Percentiles rank a stretch among this genome's conserved stretches.
These are phyloP conservation scores for Mycena vulgaris DNA, from an alignment of 768 basidiomycete species.

Conservation along the genomic window DNA sequence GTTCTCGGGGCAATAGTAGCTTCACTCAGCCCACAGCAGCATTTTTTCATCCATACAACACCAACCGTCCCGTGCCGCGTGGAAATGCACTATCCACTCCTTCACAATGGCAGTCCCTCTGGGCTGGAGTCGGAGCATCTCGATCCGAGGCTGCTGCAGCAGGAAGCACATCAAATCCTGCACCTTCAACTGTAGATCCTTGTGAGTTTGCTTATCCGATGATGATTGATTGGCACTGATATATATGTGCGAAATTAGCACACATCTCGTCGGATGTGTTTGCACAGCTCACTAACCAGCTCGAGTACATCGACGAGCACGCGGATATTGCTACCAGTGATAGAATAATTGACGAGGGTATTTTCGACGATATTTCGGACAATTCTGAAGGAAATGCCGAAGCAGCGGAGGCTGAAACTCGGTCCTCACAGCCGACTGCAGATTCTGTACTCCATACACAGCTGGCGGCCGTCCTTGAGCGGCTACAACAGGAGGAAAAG, in stretches of 20 bases:
- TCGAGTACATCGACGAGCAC: not conserved
- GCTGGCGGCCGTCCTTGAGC: not conserved
- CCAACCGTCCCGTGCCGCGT: not conserved
- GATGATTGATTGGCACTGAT: not conserved
- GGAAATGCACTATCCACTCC: not conserved
- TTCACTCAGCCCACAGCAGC: not conserved
- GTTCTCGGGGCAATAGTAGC: not conserved
- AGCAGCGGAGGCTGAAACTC: not conserved
- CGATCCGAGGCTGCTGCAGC: not conserved
- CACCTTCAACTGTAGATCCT: not conserved
- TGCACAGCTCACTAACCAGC: conserved; percentile 1
- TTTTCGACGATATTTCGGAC: not conserved
- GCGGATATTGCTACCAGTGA: not conserved
- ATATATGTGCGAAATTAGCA: not conserved
- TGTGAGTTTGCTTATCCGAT: not conserved
- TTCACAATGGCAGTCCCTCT: not conserved
- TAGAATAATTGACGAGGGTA: not conserved
- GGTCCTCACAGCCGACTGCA: not conserved
- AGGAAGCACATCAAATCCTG: not conserved
- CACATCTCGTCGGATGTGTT: not conserved
- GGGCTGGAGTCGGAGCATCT: not conserved
- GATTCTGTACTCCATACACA: not conserved
- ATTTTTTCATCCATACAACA: not conserved
- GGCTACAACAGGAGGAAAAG: not conserved
- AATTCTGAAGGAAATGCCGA: not conserved